Evolutionary conservation across 345 rosid species (phyloP).

Genomic region (Hibiscus syriacus): DNA sequence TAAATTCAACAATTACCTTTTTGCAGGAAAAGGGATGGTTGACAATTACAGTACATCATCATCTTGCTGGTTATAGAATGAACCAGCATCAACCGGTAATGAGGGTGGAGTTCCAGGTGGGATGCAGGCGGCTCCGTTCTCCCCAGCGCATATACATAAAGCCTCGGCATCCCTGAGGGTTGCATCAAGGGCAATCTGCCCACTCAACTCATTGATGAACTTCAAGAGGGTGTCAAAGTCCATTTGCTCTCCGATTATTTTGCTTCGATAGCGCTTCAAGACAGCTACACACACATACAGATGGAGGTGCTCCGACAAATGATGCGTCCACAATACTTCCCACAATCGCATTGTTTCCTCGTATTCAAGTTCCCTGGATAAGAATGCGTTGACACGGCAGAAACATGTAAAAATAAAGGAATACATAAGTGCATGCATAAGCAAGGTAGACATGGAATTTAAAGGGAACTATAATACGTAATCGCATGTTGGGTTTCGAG

Average conservation of each 20-base stretch:
- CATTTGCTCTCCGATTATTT: conserved; percentile 90
- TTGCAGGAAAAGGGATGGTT: not conserved
- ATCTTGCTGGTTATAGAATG: conserved; percentile 53
- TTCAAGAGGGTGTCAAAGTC: conserved; percentile 93
- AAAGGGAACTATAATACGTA: not conserved
- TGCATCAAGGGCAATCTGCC: conserved; percentile 64
- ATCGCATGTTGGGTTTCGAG: not conserved
- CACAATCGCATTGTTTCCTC: conserved; percentile 71
- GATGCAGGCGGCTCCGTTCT: conserved; percentile 80
- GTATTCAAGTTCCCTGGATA: conserved; percentile 76
- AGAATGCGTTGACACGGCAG: not conserved
- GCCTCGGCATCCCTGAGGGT: conserved; percentile 88
- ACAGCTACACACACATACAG: conserved; percentile 82
- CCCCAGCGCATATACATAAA: conserved; percentile 89
- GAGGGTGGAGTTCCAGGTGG: conserved; percentile 96
- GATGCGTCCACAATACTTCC: conserved; percentile 94
- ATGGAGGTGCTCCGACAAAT: conserved; percentile 86
- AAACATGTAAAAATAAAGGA: not conserved
- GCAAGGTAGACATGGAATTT: not conserved
- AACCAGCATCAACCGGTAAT: conserved; percentile 52
- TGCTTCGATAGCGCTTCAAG: conserved; percentile 77
- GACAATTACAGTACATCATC: conserved; percentile 61
- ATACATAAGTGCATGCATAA: not conserved
- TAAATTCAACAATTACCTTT: no score
- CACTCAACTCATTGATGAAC: conserved; percentile 89